phyloP scores from a whole-genome alignment of 495 filamentous ascomycete species.

The Penicillium alfredii region DNA sequence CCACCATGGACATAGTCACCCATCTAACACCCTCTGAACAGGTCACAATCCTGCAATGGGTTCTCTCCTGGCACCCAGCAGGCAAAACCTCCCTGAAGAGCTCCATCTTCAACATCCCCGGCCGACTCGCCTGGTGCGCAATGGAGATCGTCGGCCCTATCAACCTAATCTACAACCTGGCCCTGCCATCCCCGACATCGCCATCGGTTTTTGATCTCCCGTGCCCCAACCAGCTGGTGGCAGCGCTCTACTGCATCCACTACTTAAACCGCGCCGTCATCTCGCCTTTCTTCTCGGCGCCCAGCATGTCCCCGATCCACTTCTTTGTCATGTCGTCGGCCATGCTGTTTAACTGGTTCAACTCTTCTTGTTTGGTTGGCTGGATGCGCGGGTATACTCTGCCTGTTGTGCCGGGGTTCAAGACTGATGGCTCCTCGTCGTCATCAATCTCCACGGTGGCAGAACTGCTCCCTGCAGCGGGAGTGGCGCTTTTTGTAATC shows the following conservation, averaged over 20 bases:
- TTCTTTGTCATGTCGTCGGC: constrained; percentile 54
- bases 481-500: constrained; percentile 55
- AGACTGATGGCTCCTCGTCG: constrained; percentile 3
- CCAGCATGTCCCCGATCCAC: constrained; percentile 87
- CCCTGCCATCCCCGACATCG: constrained; percentile 43
- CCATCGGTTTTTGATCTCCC: constrained; percentile 18
- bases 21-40: constrained; percentile 16
- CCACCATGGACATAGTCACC: neutral
- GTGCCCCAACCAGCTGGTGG: constrained; percentile 28
- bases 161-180: constrained; percentile 71
- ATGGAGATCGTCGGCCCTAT: constrained; percentile 82
- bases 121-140: constrained; percentile 73
- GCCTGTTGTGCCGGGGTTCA: constrained; percentile 24
- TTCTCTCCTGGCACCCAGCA: constrained; percentile 56
- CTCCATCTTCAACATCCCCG: constrained; percentile 77
- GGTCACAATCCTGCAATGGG: constrained; percentile 58
- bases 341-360: constrained; percentile 68
- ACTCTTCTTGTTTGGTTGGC: constrained; percentile 66
- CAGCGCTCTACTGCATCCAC: constrained; percentile 53
- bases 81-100: constrained; percentile 75
- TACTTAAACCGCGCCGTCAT: constrained; percentile 85
- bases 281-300: constrained; percentile 70
- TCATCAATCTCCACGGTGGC: constrained; percentile 1
- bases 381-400: constrained; percentile 61
- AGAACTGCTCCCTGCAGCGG: constrained; percentile 27